Evolutionary conservation across 2,329 filamentous ascomycete genomes (phyloP).

Genomic region (Endoconidiophora laricicola): DNA sequence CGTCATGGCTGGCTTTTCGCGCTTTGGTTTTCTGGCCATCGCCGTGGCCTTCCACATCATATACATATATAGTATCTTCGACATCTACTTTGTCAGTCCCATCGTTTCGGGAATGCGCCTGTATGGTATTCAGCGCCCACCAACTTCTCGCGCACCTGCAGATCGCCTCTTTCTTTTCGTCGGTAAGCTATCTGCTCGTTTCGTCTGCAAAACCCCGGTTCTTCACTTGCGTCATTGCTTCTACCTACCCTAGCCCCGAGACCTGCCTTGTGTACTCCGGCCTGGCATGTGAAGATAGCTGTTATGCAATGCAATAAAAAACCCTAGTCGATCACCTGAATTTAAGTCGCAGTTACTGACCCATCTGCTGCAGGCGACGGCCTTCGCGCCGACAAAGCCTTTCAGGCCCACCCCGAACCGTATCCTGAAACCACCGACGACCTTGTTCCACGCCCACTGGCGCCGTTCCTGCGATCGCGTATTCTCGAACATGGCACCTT

Average conservation of each 20-base stretch:
- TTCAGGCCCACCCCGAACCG: constrained; percentile 82
- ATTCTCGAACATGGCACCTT: constrained; percentile 86
- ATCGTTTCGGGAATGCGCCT: constrained; percentile 91
- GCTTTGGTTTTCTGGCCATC: constrained; percentile 71
- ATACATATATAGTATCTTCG: constrained; percentile 92
- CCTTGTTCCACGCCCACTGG: constrained; percentile 60
- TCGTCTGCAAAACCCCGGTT: neutral
- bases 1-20: constrained; percentile 21
- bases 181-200: constrained; percentile 32
- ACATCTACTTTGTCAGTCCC: constrained; percentile 96
- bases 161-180: constrained; percentile 87
- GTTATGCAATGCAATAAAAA: too few species aligned
- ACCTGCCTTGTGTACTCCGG: neutral
- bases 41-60: constrained; percentile 85
- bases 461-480: constrained; percentile 79
- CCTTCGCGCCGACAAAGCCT: constrained; percentile 91
- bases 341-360: neutral
- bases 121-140: constrained; percentile 49
- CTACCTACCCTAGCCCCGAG: neutral
- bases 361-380: constrained; percentile 51
- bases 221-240: neutral
- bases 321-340: neutral
- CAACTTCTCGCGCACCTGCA: constrained; percentile 53
- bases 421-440: constrained; percentile 50
- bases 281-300: too few species aligned